Conservation (phyloP, 129 eudicot species). For the Tagetes erecta region DNA sequence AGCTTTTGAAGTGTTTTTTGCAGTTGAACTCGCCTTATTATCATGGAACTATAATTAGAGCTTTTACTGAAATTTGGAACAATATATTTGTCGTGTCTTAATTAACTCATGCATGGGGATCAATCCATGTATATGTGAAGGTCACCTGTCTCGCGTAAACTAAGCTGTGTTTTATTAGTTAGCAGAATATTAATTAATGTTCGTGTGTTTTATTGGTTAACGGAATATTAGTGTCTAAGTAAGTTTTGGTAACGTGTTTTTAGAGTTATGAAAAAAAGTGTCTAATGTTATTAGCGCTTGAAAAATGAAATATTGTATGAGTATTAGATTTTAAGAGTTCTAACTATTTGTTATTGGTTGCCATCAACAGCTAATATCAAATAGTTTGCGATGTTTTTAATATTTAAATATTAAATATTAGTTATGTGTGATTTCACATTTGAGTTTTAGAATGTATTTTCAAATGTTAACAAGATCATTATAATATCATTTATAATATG, state of each 20-base stretch:
- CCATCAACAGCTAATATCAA: too few relatives aligned
- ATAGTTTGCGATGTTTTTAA: too few relatives aligned
- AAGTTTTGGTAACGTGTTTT: not conserved
- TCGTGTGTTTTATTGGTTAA: not conserved
- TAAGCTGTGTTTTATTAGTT: too few relatives aligned
- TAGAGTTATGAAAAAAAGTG: not conserved
- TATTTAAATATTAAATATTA: too few relatives aligned
- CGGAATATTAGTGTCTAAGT: not conserved
- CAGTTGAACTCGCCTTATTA: conserved; percentile 77
- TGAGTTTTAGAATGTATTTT: conserved; percentile 21
- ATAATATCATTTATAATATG: conserved; percentile 35
- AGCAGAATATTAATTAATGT: too few relatives aligned
- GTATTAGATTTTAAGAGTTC: too few relatives aligned
- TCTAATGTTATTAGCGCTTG: conserved; percentile 47
- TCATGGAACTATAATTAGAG: conserved; percentile 74
- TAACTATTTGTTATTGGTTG: too few relatives aligned
- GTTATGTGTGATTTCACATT: not conserved
- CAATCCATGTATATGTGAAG: conserved; percentile 11
- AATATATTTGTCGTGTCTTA: conserved; percentile 45
- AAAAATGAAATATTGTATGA: conserved; percentile 9
- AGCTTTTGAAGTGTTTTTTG: conserved; percentile 77
- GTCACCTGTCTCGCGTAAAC: too few relatives aligned
- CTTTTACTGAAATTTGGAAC: conserved; percentile 86
- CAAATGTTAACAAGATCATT: conserved; percentile 46
- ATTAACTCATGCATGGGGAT: conserved; percentile 35